These are phyloP conservation scores for Mrakiaceae sp. DNA, from an alignment of 1,284 basidiomycete genomes.

Conservation along the genomic window DNA sequence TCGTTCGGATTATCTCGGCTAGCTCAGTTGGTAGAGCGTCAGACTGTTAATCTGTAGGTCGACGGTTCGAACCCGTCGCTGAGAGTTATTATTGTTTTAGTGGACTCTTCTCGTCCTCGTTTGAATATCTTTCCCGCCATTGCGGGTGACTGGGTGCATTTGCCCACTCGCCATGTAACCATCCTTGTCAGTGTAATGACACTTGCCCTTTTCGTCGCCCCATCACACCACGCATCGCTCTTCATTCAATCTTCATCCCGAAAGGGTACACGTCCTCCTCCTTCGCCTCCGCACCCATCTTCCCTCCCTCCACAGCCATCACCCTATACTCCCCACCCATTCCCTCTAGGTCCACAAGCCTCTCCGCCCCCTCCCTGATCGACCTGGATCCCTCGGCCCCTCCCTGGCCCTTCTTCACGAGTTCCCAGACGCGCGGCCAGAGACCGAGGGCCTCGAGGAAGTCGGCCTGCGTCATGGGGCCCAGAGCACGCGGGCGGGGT, in stretches of 20 bases:
- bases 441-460: conserved; percentile 66
- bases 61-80: too few relatives aligned
- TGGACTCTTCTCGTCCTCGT: too few relatives aligned
- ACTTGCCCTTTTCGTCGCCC: too few relatives aligned
- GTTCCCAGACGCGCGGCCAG: conserved; percentile 46
- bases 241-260: background rate
- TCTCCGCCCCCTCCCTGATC: conserved; percentile 38
- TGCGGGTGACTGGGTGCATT: too few relatives aligned
- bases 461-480: conserved; percentile 54
- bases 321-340: conserved; percentile 50
- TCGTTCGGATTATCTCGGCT: too few relatives aligned
- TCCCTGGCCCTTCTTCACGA: conserved; percentile 35
- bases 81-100: too few relatives aligned
- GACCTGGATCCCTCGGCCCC: conserved; percentile 23
- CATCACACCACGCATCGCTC: background rate
- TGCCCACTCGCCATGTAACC: too few relatives aligned
- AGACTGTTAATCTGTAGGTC: too few relatives aligned
- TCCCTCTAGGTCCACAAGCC: conserved; percentile 43
- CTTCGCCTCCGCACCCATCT: conserved; percentile 10
- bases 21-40: too few relatives aligned
- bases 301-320: conserved; percentile 35
- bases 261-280: conserved; percentile 35
- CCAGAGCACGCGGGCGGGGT: conserved; percentile 33
- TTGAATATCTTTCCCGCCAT: too few relatives aligned
- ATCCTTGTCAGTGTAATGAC: too few relatives aligned